A percentile compares a stretch with the other conserved stretches of the same genome.
Conservation (phyloP, 305 asterid genomes). For the Nicotiana rustica region DNA sequence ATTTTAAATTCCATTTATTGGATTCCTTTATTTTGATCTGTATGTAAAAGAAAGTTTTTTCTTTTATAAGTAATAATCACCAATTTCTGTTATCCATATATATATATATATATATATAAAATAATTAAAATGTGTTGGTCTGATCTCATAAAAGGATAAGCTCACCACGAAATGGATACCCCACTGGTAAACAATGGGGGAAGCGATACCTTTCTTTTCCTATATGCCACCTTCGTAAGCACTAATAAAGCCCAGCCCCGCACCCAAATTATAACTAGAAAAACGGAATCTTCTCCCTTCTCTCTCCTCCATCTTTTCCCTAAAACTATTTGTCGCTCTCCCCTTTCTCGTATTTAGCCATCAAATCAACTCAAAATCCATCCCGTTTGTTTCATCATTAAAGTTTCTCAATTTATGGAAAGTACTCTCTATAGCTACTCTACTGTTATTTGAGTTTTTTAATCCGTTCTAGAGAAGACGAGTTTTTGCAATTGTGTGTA, state of each 20-base stretch:
- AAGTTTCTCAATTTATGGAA: background rate
- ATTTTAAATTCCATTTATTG: background rate
- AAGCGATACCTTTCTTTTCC: background rate
- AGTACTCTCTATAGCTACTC: background rate
- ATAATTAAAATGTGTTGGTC: background rate
- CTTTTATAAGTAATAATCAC: background rate
- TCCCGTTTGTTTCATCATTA: background rate
- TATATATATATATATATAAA: background rate
- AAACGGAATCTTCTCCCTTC: constrained; percentile 29
- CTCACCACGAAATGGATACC: background rate
- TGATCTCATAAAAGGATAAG: constrained; percentile 28
- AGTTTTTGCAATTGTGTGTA: background rate
- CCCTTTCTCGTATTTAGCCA: constrained; percentile 29
- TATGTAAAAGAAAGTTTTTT: background rate
- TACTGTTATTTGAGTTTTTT: background rate
- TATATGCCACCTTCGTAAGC: constrained; percentile 29
- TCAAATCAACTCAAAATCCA: constrained; percentile 27
- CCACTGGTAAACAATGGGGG: background rate
- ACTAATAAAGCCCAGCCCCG: background rate
- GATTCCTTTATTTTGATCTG: background rate
- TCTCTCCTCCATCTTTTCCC: constrained; percentile 29
- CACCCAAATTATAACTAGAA: constrained; percentile 30
- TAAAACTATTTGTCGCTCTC: background rate
- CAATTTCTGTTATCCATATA: background rate
- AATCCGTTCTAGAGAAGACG: background rate